These are phyloP conservation scores for Penicillium polonicum DNA, from an alignment of 2,329 filamentous ascomycete genomes.

Conservation along the genomic window DNA sequence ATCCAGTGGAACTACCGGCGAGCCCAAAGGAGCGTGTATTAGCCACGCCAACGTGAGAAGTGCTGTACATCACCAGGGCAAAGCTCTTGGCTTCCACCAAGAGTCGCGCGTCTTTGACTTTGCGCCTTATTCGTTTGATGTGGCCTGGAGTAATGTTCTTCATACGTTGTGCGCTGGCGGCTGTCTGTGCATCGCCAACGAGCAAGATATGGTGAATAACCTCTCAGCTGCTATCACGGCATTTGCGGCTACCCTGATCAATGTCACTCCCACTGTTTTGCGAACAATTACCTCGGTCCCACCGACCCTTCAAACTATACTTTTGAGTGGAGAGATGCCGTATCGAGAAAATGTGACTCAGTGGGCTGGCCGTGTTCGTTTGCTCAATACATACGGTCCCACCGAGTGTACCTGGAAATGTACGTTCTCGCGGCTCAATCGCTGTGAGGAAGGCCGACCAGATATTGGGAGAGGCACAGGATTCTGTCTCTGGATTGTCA, in stretches of 20 bases:
- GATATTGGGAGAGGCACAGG: background rate
- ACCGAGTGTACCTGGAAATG: slow-evolving; percentile 1
- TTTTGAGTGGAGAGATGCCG: background rate
- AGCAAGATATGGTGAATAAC: background rate
- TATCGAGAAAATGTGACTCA: background rate
- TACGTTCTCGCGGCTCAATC: background rate
- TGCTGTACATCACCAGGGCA: background rate
- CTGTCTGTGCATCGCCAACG: background rate
- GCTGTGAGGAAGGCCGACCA: background rate
- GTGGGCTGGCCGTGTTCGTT: background rate
- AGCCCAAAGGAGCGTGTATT: background rate
- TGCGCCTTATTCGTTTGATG: slow-evolving; percentile 1
- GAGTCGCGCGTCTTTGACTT: background rate
- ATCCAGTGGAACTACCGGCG: background rate
- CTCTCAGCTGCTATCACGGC: background rate
- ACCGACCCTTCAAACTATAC: background rate
- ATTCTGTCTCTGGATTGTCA: background rate
- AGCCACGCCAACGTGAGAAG: background rate
- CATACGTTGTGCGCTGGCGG: background rate
- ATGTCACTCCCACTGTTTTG: background rate
- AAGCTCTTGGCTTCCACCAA: background rate
- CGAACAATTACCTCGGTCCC: background rate
- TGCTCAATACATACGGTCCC: background rate
- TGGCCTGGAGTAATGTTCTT: background rate
- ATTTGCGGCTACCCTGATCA: background rate